phyloP scores from a whole-genome alignment of 306 rosid species.

The Senna tora region DNA sequence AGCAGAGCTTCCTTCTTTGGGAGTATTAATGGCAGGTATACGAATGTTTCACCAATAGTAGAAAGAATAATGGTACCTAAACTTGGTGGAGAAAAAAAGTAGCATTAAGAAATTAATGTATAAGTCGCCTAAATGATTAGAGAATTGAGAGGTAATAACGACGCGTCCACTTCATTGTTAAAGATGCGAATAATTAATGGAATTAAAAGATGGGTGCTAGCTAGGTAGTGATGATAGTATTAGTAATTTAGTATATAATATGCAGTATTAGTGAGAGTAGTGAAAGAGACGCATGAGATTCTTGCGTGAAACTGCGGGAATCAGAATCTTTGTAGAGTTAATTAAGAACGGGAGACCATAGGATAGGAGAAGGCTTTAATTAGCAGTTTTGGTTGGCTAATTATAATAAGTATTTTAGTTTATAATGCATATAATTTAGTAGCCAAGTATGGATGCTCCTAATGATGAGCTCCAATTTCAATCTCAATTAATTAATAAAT shows the following conservation, averaged over 20 bases:
- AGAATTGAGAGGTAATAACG: neutral
- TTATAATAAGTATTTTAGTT: neutral
- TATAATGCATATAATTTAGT: too few species aligned
- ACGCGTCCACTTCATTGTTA: neutral
- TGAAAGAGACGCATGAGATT: constrained; percentile 29
- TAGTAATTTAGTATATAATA: too few species aligned
- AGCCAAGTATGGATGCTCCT: too few species aligned
- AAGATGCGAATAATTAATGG: neutral
- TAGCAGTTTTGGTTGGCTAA: constrained; percentile 4
- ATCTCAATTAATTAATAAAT: constrained; percentile 13
- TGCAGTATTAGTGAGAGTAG: neutral
- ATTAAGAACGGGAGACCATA: neutral
- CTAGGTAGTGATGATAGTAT: constrained; percentile 4
- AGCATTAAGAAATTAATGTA: too few species aligned
- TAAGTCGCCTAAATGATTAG: neutral
- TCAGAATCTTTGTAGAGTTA: constrained; percentile 16
- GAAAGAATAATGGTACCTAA: neutral
- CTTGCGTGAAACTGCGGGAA: constrained; percentile 6
- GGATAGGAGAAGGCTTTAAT: constrained; percentile 1
- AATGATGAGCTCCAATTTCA: constrained; percentile 1
- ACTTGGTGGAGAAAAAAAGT: too few species aligned
- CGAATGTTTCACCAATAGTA: neutral
- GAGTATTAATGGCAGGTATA: neutral
- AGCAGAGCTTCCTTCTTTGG: too few species aligned
- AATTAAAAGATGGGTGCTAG: neutral